phyloP scores from a whole-genome alignment of 768 basidiomycete genomes.

The Lentinus brumalis region DNA sequence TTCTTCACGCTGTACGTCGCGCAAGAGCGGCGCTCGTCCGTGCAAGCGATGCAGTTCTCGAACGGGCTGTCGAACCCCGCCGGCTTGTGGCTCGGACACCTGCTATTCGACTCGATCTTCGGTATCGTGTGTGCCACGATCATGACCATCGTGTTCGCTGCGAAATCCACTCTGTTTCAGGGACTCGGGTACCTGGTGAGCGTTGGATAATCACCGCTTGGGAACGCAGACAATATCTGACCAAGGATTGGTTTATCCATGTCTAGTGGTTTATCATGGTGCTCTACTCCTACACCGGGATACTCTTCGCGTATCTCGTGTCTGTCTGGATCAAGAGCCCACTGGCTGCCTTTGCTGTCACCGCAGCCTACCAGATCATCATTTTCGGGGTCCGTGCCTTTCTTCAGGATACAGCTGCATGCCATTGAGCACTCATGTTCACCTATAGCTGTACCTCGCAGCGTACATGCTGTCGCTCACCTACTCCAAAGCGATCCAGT shows the following conservation, averaged over 20 bases:
- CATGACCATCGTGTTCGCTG: conserved; percentile 62
- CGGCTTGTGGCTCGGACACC: conserved; percentile 79
- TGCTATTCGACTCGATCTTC: conserved; percentile 69
- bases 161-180: conserved; percentile 61
- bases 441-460: conserved; percentile 58
- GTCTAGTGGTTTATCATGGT: conserved; percentile 70
- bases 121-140: conserved; percentile 62
- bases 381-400: conserved; percentile 61
- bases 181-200: conserved; percentile 64
- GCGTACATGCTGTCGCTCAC: conserved; percentile 74
- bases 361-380: conserved; percentile 72
- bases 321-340: conserved; percentile 64
- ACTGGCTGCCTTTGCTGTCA: conserved; percentile 70
- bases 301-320: conserved; percentile 68
- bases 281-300: conserved; percentile 67
- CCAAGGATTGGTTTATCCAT: background rate
- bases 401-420: background rate
- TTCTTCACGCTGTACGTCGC: conserved; percentile 81
- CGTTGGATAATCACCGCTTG: conserved; percentile 20
- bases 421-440: no score
- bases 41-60: conserved; percentile 82
- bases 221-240: background rate
- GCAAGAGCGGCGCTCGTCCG: conserved; percentile 66
- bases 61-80: conserved; percentile 72
- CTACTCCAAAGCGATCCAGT: conserved; percentile 62